A percentile compares a stretch with the other conserved stretches of the same genome.
Conservation (phyloP, 2,329 filamentous ascomycete genomes). For the Fusarium dlaminii region DNA sequence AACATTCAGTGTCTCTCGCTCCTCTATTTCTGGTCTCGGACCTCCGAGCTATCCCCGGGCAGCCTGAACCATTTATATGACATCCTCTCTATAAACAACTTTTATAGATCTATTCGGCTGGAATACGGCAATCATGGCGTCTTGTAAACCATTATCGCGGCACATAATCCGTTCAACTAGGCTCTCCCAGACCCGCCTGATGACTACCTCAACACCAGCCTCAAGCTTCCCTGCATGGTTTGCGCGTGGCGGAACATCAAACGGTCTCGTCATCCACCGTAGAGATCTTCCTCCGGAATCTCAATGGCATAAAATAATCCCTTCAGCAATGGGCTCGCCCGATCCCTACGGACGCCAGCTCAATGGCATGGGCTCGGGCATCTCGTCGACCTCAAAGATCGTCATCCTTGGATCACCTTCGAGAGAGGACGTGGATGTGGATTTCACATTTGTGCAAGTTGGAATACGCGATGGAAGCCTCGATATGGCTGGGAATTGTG, state of each 20-base stretch:
- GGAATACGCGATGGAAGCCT: conserved; percentile 69
- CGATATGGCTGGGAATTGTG: conserved; percentile 76
- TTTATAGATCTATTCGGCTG: not conserved
- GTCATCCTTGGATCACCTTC: conserved; percentile 68
- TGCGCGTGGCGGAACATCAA: conserved; percentile 73
- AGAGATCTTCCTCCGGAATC: conserved; percentile 48
- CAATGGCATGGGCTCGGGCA: conserved; percentile 75
- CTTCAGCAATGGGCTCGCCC: conserved; percentile 69
- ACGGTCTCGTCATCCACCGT: conserved; percentile 64
- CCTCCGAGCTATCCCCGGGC: conserved; percentile 3
- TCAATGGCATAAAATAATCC: conserved; percentile 61
- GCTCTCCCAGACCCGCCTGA: conserved; percentile 3
- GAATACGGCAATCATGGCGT: not conserved
- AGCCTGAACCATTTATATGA: not conserved
- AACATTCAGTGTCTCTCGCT: not conserved
- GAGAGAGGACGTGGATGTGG: conserved; percentile 64
- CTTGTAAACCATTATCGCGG: not conserved
- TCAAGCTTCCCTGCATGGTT: conserved; percentile 53
- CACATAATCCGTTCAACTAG: not conserved
- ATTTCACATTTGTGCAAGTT: conserved; percentile 77
- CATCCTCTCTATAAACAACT: not conserved
- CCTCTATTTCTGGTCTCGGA: not conserved
- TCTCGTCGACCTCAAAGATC: conserved; percentile 76
- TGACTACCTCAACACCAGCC: conserved; percentile 32
- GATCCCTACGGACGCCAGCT: conserved; percentile 76